These are phyloP conservation scores for Rhynchospora tenuis DNA, from an alignment of 176 grass and related monocot genomes.

Conservation along the genomic window DNA sequence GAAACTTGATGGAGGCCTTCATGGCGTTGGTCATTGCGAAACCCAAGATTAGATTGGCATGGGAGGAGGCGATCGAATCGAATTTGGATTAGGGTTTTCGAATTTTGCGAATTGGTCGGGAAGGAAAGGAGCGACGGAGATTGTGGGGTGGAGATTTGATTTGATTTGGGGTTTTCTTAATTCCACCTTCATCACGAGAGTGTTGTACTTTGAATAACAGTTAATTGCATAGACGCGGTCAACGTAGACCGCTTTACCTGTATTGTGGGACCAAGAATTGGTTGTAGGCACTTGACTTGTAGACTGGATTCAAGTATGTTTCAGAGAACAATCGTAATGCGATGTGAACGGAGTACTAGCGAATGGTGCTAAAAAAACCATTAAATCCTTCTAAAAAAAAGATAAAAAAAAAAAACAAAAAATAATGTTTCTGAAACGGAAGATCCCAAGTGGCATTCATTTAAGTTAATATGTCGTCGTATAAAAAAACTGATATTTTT, in stretches of 20 bases:
- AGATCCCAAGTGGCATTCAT: neutral
- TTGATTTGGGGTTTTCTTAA: neutral
- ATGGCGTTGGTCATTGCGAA: conserved; percentile 19
- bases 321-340: neutral
- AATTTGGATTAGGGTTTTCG: conserved; percentile 3
- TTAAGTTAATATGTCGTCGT: no score
- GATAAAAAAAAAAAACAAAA: neutral
- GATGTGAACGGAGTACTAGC: neutral
- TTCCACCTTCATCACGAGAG: neutral
- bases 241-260: neutral
- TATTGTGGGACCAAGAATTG: neutral
- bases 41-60: neutral
- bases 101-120: neutral
- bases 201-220: neutral
- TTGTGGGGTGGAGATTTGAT: neutral
- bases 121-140: neutral
- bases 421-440: neutral
- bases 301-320: neutral
- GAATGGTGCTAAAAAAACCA: neutral
- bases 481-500: no score
- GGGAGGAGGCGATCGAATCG: neutral
- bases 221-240: neutral
- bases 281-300: neutral
- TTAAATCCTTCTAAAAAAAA: neutral
- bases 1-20: conserved; percentile 91